Evolutionary conservation across 2,329 filamentous ascomycete species (phyloP), one percentile per base, ranked within the genome.

Genomic region (Phyllosticta citrichinensis): DNA sequence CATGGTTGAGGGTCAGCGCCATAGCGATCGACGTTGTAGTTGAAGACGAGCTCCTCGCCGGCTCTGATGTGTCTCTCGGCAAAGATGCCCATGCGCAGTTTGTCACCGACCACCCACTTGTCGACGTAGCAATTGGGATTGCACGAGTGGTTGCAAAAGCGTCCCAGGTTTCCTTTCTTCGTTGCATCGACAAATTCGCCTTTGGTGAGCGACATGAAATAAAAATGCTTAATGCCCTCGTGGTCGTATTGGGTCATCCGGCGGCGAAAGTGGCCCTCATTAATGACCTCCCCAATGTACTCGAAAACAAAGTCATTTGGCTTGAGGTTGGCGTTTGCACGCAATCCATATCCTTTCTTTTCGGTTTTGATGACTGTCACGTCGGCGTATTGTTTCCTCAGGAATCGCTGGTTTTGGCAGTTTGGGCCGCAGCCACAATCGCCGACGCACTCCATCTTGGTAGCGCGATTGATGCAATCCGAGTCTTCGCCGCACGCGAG

Each of bases 71-170:
- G 81, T 65, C 92, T 89, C 76, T 89, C 84, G 68, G 92, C 90
- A 78, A 99, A 99, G 67, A 99, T 97, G 68, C 94, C 94, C 94
- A 99, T 99, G 68, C 94, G 92, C 71, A 97, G 80, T 78, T 97
- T 97, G 69, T 95, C 90, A 19, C 91, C 92, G 35, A 99, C 91
- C 62, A 97, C 92, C 94, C 94, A 99, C 78, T 99, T 99, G 81
- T 99, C 94, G 65, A 99, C 93, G 75, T 96, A 97, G 76, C 92
- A 97, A 72, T 99, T 99, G 19, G 94, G 94, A 73, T 94, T 96
- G 81, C 94, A 99, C 9, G 94, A 97, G 74, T 99, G 94, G 70
- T 99, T 99, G 83, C 94, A 99, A 71, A 99, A 99, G 30, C 94
- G 87, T 57, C 92, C 94, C 5, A 99, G 83, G 67, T 97, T 97